Conservation (phyloP, 139 green algal genomes). For the Chlamydomonas sp. region DNA sequence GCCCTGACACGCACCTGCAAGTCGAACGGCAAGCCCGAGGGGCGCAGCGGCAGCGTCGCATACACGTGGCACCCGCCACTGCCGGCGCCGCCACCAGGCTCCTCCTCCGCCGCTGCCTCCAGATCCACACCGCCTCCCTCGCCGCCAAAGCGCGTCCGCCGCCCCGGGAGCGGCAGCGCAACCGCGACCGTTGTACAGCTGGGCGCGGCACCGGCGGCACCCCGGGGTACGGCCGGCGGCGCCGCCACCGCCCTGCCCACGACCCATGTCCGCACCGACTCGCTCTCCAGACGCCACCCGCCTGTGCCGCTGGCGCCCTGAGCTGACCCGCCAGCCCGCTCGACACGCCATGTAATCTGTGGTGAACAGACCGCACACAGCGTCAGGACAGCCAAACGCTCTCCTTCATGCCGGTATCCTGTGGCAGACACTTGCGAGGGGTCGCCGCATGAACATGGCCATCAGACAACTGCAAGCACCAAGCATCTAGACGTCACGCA, state of each 20-base stretch:
- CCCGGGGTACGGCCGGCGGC: constrained; percentile 11
- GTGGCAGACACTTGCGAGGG: too few relatives aligned
- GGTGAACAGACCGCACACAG: neutral
- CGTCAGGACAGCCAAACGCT: neutral
- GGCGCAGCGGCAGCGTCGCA: constrained; percentile 37
- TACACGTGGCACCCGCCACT: constrained; percentile 18
- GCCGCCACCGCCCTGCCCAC: constrained; percentile 4
- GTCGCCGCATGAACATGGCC: too few relatives aligned
- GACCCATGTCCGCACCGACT: constrained; percentile 15
- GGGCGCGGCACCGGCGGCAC: neutral
- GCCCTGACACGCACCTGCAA: constrained; percentile 20
- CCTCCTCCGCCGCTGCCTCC: too few relatives aligned
- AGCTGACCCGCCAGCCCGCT: neutral
- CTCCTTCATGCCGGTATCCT: neutral
- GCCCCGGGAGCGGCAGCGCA: constrained; percentile 24
- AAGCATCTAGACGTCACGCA: neutral
- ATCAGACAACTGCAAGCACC: neutral
- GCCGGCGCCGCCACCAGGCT: neutral
- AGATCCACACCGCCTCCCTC: neutral
- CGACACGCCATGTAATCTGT: constrained; percentile 23
- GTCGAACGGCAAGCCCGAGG: constrained; percentile 40
- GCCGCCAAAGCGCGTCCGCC: neutral
- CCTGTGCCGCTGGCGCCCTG: neutral
- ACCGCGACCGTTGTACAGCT: neutral
- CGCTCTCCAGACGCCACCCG: neutral